phyloP scores from a whole-genome alignment of 129 eudicot genomes.

The Arctium lappa region DNA sequence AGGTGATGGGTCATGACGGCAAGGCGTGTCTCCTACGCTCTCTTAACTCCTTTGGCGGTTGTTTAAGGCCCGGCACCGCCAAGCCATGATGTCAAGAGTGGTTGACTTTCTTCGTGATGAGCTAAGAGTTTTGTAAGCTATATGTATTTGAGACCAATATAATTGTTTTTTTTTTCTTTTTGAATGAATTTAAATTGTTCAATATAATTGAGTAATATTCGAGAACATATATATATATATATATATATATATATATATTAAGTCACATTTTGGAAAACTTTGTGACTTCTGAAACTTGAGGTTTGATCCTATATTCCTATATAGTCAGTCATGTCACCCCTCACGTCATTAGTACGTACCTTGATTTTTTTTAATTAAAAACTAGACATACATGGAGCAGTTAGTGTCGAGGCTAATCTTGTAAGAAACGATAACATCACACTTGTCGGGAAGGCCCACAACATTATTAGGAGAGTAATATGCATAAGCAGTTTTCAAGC shows the following conservation, averaged over 20 bases:
- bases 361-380: no score
- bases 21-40: not conserved
- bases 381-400: constrained; percentile 37
- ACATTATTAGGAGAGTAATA: not conserved
- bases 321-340: no score
- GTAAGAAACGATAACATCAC: constrained; percentile 42
- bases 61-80: not conserved
- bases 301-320: not conserved
- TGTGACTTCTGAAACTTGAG: not conserved
- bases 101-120: no score
- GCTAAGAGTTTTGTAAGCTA: no score
- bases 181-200: no score
- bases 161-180: no score
- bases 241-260: no score
- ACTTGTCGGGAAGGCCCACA: constrained; percentile 35
- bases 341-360: not conserved
- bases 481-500: constrained; percentile 26
- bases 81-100: not conserved
- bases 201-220: no score
- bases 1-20: not conserved
- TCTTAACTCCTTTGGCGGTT: not conserved
- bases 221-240: no score
- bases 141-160: no score
- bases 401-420: constrained; percentile 40
- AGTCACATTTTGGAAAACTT: not conserved